Conservation (phyloP, 306 rosid species). For the Cicer yamashitae region DNA sequence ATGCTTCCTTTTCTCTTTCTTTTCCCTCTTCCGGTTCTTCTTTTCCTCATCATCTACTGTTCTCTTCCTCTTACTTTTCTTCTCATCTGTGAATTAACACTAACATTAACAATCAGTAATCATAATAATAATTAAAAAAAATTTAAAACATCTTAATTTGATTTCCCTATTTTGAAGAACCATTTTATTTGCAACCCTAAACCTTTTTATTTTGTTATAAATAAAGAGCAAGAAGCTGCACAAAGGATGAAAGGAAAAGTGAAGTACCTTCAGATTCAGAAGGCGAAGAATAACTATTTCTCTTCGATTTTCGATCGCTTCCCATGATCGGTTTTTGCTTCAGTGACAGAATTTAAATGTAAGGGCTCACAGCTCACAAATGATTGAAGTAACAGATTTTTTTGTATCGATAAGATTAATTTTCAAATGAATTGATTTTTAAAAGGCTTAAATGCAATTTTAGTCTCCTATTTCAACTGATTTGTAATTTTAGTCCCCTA, state of each 20-base stretch:
- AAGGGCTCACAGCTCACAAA: neutral
- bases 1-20: slow-evolving; percentile 69
- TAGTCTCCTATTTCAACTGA: too few species aligned
- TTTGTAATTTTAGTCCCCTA: too few species aligned
- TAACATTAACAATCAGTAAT: slow-evolving; percentile 16
- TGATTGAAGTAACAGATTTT: neutral
- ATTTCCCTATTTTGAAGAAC: slow-evolving; percentile 17
- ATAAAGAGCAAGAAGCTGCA: neutral
- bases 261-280: slow-evolving; percentile 70
- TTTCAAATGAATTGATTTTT: too few species aligned
- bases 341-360: too few species aligned
- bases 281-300: slow-evolving; percentile 54
- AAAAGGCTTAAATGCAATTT: too few species aligned
- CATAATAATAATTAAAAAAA: neutral
- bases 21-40: slow-evolving; percentile 65
- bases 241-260: slow-evolving; percentile 3
- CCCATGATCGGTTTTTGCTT: slow-evolving; percentile 62
- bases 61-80: slow-evolving; percentile 71
- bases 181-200: neutral
- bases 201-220: neutral
- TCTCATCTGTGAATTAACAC: slow-evolving; percentile 60
- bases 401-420: too few species aligned
- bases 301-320: slow-evolving; percentile 76
- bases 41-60: slow-evolving; percentile 62
- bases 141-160: neutral